Percentiles rank a stretch among this genome's conserved stretches.
These are phyloP conservation scores for Diaporthe sp. DNA, from an alignment of 2,329 filamentous ascomycete genomes.

Conservation along the genomic window DNA sequence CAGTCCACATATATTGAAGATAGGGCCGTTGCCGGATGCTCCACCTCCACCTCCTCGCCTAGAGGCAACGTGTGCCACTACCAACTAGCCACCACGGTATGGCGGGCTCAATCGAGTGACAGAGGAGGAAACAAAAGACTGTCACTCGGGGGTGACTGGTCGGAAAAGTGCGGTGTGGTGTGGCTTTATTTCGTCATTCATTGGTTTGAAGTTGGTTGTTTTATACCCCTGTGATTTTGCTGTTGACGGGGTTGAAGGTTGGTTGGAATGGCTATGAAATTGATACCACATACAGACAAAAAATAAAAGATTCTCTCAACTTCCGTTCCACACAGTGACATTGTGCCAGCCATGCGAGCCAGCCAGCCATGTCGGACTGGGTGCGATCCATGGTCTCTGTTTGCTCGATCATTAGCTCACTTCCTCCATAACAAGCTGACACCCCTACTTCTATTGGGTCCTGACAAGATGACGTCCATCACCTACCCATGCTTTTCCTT, in stretches of 20 bases:
- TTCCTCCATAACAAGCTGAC: not conserved
- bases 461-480: not conserved
- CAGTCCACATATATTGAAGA: not conserved
- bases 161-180: slow-evolving; percentile 14
- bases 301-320: slow-evolving; percentile 18
- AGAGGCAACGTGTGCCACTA: not conserved
- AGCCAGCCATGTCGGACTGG: not conserved
- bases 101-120: not conserved
- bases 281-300: slow-evolving; percentile 24
- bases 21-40: not conserved
- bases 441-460: not conserved
- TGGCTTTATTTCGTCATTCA: slow-evolving; percentile 1
- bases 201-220: slow-evolving; percentile 12
- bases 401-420: not conserved
- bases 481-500: no score
- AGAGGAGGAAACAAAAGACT: not conserved
- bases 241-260: slow-evolving; percentile 9
- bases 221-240: slow-evolving; percentile 32
- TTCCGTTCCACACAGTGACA: not conserved
- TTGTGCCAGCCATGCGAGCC: not conserved
- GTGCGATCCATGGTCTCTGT: not conserved
- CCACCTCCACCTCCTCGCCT: not conserved
- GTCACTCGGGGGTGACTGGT: not conserved
- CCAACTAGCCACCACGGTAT: not conserved
- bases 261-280: slow-evolving; percentile 22